Percentiles rank a stretch among this genome's conserved stretches.
Conservation (phyloP, 1,284 basidiomycete genomes). For the Hemileccinum hortonii region DNA sequence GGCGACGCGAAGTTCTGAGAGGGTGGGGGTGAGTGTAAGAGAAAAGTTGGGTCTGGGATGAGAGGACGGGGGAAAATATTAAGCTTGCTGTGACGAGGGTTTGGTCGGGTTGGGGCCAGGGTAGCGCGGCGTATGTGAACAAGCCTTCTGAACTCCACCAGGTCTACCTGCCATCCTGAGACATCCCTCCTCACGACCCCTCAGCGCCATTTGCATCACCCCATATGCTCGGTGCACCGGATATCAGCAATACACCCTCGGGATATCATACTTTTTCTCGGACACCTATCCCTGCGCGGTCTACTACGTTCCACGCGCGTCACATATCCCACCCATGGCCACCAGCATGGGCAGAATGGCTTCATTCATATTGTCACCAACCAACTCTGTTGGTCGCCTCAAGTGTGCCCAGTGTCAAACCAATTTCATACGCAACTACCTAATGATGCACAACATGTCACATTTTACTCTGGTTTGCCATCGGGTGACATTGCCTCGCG, state of each 20-base stretch:
- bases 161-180: constrained; percentile 23
- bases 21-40: constrained; percentile 1
- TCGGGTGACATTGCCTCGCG: constrained; percentile 1
- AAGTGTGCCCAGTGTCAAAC: neutral
- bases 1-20: constrained; percentile 7
- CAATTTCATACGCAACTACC: neutral
- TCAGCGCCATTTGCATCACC: neutral
- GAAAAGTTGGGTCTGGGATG: constrained; percentile 2
- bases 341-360: neutral
- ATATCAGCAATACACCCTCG: neutral
- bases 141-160: constrained; percentile 18
- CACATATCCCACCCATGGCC: too few species aligned
- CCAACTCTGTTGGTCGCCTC: neutral
- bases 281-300: too few species aligned
- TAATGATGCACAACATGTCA: neutral
- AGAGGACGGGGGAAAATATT: constrained; percentile 4
- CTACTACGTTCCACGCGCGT: neutral
- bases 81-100: constrained; percentile 16
- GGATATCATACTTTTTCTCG: neutral
- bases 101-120: constrained; percentile 12
- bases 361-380: too few species aligned
- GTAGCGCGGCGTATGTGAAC: constrained; percentile 30
- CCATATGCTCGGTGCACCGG: neutral
- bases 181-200: constrained; percentile 12
- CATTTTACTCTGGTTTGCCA: constrained; percentile 9